These are phyloP conservation scores for Ophiocordyceps camponoti-floridani DNA, from an alignment of 2,329 filamentous ascomycete genomes.

Conservation along the genomic window DNA sequence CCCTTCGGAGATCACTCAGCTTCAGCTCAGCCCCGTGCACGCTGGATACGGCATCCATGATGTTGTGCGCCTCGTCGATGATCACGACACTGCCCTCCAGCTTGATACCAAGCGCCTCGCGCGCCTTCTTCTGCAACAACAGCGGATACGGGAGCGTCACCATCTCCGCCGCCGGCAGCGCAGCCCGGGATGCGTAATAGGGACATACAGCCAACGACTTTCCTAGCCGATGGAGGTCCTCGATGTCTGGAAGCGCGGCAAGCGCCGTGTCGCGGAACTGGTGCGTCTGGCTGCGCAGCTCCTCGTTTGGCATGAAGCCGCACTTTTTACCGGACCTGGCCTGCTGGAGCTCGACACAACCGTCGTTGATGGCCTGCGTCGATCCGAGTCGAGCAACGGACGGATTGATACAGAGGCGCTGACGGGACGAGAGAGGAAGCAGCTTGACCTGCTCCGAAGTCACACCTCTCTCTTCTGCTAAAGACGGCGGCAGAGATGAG, in stretches of 20 bases:
- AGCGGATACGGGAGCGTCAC: conserved; percentile 86
- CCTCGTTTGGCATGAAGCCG: conserved; percentile 58
- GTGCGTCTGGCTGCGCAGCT: conserved; percentile 52
- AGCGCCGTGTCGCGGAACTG: conserved; percentile 74
- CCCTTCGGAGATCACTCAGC: conserved; percentile 53
- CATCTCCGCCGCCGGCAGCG: conserved; percentile 72
- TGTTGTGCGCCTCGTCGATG: conserved; percentile 92
- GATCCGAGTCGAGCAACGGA: conserved; percentile 54
- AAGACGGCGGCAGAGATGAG: conserved; percentile 39
- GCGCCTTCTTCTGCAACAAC: conserved; percentile 67
- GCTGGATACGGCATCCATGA: conserved; percentile 84
- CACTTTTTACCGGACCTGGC: conserved; percentile 43
- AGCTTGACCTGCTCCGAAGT: conserved; percentile 45
- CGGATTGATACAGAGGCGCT: conserved; percentile 79
- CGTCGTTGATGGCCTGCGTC: conserved; percentile 76
- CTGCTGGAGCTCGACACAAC: conserved; percentile 80
- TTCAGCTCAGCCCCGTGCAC: conserved; percentile 70
- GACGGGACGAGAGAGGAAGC: conserved; percentile 67
- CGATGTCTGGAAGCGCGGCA: conserved; percentile 79
- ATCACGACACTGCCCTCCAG: conserved; percentile 83
- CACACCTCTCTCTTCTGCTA: conserved; percentile 11
- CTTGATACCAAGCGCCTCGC: conserved; percentile 74
- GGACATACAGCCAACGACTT: conserved; percentile 70
- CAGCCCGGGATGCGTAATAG: conserved; percentile 84
- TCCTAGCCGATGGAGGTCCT: conserved; percentile 68